Evolutionary conservation across 2,329 filamentous ascomycete species (phyloP), one percentile per base, ranked within the genome.

Genomic region (Hypoxylon sp.): DNA sequence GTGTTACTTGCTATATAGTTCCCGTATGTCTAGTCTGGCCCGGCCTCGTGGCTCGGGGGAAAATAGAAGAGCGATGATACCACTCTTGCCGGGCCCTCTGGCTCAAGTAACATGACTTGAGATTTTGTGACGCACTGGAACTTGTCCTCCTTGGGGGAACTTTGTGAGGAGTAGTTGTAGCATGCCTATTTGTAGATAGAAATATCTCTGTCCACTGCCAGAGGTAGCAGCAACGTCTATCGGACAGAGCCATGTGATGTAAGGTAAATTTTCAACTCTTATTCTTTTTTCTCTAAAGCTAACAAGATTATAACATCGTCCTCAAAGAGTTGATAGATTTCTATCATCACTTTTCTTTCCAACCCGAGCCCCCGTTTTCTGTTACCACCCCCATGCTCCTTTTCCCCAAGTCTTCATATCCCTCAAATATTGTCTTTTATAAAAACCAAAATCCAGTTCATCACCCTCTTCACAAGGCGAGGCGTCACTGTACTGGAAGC

Each of bases 11-110:
- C 20, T n/a, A n/a, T n/a, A 15, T 41, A 41, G 37, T 41, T 41
- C n/a, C 26, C 15, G 43, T 54, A 53, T 43, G 51, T 59, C 58
- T 58, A 62, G 62, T 57, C 37, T 48, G 50, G 54, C 37, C 56
- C 34, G 47, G 55, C 58, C 48, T 52, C 30, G 47, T 55, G 50
- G 61, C 56, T 44, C 43, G 54, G 55, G 43, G 46, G 43, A 37
- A 63, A 59, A 58, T 60, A 64, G 59, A 64, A 30, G 52, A 57
- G 56, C 47, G 54, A 61, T 51, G 59, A 68, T 59, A 65, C 63
- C 62, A 68, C 19, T 19, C 37, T 34, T 34, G 13, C 13, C 11
- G 6, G 41, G 39, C 19, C n/a, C 48, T 46, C 32, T 15, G 32
- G 15, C 11, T 34, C 13, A 1, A 15, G 2, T 1, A 15, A 15